These are phyloP conservation scores for Lentinula novae-zelandiae DNA, from an alignment of 1,284 basidiomycete species.

Conservation along the genomic window DNA sequence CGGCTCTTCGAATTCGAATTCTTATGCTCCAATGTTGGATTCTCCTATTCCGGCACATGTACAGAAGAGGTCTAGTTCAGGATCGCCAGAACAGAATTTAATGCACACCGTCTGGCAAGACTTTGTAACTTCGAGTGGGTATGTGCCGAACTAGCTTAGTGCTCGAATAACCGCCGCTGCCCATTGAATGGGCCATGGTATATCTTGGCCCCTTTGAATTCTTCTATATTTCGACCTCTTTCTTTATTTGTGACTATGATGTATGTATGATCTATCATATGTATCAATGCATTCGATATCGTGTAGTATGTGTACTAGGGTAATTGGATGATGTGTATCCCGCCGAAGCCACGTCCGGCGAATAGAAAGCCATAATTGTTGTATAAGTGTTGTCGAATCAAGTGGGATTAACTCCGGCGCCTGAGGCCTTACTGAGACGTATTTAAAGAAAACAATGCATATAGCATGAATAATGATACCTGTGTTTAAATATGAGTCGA, in stretches of 20 bases:
- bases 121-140: slow-evolving; percentile 34
- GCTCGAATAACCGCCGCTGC: not conserved
- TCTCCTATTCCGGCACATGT: slow-evolving; percentile 26
- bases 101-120: slow-evolving; percentile 60
- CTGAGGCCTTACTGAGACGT: too few species aligned
- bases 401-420: too few species aligned
- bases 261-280: not conserved
- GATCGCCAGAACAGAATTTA: slow-evolving; percentile 51
- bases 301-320: not conserved
- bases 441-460: too few species aligned
- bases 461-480: too few species aligned
- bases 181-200: not conserved
- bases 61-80: slow-evolving; percentile 30
- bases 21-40: slow-evolving; percentile 34
- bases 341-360: too few species aligned
- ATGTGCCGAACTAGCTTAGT: not conserved
- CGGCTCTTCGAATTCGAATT: slow-evolving; percentile 31
- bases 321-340: not conserved
- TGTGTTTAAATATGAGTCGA: too few species aligned
- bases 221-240: not conserved
- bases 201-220: not conserved
- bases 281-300: not conserved
- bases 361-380: too few species aligned
- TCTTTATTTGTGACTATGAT: not conserved
- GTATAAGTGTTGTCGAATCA: too few species aligned